phyloP scores from a whole-genome alignment of 2,329 filamentous ascomycete species.

The Sporothrix inflata region DNA sequence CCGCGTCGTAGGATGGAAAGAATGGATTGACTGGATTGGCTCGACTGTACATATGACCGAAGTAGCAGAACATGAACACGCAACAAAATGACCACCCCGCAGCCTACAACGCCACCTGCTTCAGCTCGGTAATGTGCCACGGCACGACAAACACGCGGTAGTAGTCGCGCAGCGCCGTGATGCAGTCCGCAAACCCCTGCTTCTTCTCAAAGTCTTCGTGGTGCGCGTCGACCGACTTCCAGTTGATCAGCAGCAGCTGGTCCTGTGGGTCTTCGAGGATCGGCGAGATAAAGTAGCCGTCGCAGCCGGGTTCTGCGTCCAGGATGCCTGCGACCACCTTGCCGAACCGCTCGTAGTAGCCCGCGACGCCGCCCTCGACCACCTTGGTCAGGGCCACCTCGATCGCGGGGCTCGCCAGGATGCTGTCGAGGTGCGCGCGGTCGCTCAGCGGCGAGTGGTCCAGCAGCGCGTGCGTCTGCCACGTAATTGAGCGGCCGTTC shows the following conservation, averaged over 20 bases:
- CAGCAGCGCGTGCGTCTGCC: conserved; percentile 2
- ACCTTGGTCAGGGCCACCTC: conserved; percentile 9
- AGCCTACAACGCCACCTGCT: not conserved
- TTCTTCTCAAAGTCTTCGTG: conserved; percentile 10
- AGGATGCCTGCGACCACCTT: not conserved
- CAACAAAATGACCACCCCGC: not conserved
- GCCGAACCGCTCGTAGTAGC: not conserved
- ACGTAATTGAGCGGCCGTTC: not conserved
- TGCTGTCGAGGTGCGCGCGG: not conserved
- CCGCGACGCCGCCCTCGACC: not conserved
- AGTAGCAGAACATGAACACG: too few relatives aligned
- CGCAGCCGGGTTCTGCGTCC: not conserved
- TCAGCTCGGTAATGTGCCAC: not conserved
- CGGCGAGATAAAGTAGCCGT: conserved; percentile 3
- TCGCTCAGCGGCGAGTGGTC: not conserved
- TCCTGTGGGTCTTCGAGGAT: conserved; percentile 4
- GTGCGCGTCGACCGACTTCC: conserved; percentile 1
- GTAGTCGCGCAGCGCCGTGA: not conserved
- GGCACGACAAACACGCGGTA: conserved; percentile 10
- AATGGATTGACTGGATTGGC: too few relatives aligned
- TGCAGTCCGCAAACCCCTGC: not conserved
- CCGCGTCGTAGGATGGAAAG: not conserved
- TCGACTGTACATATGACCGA: not conserved
- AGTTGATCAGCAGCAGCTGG: not conserved
- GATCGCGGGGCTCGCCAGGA: not conserved